Base-by-base conservation (phyloP, 1,284 basidiomycete genomes). In the Pseudozyma sp. region DNA sequence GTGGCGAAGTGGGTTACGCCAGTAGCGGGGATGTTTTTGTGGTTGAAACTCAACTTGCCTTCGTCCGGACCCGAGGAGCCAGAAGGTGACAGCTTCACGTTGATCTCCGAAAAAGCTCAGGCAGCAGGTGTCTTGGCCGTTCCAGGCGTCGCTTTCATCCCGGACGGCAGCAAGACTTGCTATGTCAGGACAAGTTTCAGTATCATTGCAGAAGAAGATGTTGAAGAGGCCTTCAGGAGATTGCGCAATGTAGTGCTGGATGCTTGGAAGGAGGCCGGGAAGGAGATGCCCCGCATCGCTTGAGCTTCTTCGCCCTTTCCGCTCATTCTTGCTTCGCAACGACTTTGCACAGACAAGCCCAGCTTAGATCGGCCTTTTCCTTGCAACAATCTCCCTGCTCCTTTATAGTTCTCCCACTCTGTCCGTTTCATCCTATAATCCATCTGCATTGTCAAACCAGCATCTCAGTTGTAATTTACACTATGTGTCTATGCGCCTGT, bases 101-200 rank as follows among this genome's bases (percentile, higher is more conserved):
- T 97, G 52, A 93, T 97, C 78, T 87, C 89, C 57, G 91, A 89
- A 14, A 91, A 91, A 76, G 94, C 94, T 2, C 88, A 92, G 53
- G 89, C 90, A 60, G 90, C 90, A 54, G 93, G 93, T 21, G 92
- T 98, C 3, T 89, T 98, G 19, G 94, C 93, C 11, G 89, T 97
- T 6, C 95, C 95, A 0, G 86, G 86, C 25, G 71, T 75, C 0
- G 94, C 94, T 0, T 86, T 85, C 62, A 81, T 86, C 67, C 78
- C 81, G 2, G 62, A 63, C 34, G 66, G 70, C 4, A 61, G 61
- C 45, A 72, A 60, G 51, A 67, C 69, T 35, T 76, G 76, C 44
- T 83, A 84, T 51, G 82, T 82, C 9, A 70, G 83, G 13, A 74
- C 77, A 9, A 80, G 78, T 52, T 84, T 84, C 67, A 79, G 77